Conservation (phyloP, 306 rosid species). For the Fragaria vesca region DNA sequence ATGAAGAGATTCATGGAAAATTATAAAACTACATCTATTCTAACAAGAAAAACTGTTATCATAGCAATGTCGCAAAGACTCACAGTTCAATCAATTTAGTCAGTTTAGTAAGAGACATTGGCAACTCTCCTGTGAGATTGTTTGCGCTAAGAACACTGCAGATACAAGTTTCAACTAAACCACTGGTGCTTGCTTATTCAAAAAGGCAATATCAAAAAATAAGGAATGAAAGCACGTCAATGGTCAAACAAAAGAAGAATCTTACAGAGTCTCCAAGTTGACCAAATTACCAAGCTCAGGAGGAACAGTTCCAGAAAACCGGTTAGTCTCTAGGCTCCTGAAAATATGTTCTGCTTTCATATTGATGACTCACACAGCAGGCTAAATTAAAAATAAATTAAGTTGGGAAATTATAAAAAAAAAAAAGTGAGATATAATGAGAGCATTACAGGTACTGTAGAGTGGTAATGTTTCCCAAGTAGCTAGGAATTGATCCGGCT, state of each 20-base stretch:
- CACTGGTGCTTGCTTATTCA: not conserved
- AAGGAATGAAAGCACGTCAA: not conserved
- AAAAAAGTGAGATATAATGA: not conserved
- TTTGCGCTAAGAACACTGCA: conserved; percentile 24
- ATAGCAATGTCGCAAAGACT: not conserved
- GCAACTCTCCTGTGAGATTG: conserved; percentile 35
- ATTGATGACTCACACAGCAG: not conserved
- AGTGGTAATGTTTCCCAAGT: conserved; percentile 24
- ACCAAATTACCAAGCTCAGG: conserved; percentile 24
- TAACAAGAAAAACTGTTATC: not conserved
- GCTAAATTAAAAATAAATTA: not conserved
- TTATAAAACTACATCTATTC: not conserved
- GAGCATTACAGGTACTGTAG: conserved; percentile 8
- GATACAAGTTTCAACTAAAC: not conserved
- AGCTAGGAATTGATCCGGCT: conserved; percentile 24
- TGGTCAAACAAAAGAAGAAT: not conserved
- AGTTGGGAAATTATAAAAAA: not conserved
- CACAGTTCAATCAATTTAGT: conserved; percentile 23
- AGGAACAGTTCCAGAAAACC: conserved; percentile 19
- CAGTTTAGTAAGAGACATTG: conserved; percentile 9
- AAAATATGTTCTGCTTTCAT: not conserved
- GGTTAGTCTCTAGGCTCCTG: conserved; percentile 25
- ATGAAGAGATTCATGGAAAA: not conserved
- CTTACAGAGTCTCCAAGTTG: conserved; percentile 23
- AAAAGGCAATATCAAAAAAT: not conserved